These are phyloP conservation scores for Ogataea salicorniae DNA, from an alignment of 805 yeast genomes.

Conservation along the genomic window DNA sequence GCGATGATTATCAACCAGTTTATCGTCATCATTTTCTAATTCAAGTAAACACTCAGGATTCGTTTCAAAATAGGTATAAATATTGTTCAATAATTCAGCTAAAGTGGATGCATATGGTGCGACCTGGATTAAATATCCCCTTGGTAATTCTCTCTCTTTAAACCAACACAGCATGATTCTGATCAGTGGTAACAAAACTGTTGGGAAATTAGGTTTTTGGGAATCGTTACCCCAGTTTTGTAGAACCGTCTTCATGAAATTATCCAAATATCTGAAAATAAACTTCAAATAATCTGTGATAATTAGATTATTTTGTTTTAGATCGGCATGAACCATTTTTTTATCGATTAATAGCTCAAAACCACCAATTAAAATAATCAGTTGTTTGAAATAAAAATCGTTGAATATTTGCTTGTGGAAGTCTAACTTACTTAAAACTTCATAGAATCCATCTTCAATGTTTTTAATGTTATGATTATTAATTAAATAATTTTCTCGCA, in stretches of 20 bases:
- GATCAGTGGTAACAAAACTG: constrained; percentile 32
- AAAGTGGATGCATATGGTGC: constrained; percentile 11
- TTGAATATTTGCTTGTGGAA: constrained; percentile 30
- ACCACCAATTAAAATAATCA: constrained; percentile 35
- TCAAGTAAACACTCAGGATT: constrained; percentile 6
- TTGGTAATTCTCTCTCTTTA: constrained; percentile 41
- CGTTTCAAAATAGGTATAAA: constrained; percentile 11
- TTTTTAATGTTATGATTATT: constrained; percentile 27
- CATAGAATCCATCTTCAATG: constrained; percentile 32
- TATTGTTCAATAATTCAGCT: constrained; percentile 18
- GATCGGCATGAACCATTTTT: constrained; percentile 17
- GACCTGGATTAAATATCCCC: constrained; percentile 25
- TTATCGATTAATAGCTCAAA: constrained; percentile 30
- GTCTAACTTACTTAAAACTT: constrained; percentile 21
- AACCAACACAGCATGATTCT: constrained; percentile 57
- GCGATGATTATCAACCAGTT: too few species aligned
- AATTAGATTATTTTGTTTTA: constrained; percentile 20
- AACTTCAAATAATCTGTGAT: constrained; percentile 34
- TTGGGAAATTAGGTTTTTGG: constrained; percentile 17
- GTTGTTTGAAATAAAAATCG: constrained; percentile 33
- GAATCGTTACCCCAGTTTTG: constrained; percentile 20
- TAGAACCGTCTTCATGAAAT: constrained; percentile 25
- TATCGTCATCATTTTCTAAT: neutral
- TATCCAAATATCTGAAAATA: constrained; percentile 35
- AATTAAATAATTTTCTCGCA: constrained; percentile 21